Base-by-base conservation (phyloP, 2,329 filamentous ascomycete genomes). In the Fusarium compactum region DNA sequence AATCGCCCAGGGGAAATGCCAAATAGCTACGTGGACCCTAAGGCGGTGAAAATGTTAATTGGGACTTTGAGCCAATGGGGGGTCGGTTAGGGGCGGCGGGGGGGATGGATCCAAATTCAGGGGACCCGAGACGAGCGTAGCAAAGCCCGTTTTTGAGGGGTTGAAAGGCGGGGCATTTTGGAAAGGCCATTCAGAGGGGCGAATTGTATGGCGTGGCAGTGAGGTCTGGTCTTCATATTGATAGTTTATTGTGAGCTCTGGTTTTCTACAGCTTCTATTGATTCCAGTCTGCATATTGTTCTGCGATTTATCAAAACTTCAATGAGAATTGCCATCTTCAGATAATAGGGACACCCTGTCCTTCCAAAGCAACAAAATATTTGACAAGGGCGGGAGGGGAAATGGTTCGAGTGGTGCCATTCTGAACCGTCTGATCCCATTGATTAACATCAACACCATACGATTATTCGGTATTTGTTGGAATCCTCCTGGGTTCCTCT, bases 391-490 rank as follows among this genome's bases (percentile, higher is more conserved):
- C 64, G 62, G 67, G 71, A 57, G 54, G 56, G 62, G 46, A 57
- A 66, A 48, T 68, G 70, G 70, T 69, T 45, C 60, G 67, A 75
- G 70, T 75, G 71, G 73, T 76, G 71, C 70, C 70, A 74, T 59
- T 51, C 60, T 69, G 69, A 60, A 65, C 69, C 69, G 68, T 73
- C 51, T 46, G 63, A 47, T 75, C 56, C 73, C 67, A 70, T 48
- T 62, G 63, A 55, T 55, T 47, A 58, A 60, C 73, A 75, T 59
- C 59, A 63, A 56, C 56, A 72, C 71, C 73, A 62, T 75, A 75
- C 72, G 73, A 75, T 74, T 62, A 43, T 73, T 73, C 67, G 73
- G 73, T 75, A 67, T 67, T 73, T 70, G 32, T 65, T 72, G 73
- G 63, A 67, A 64, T 16, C 34, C 47, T 47, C 38, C 65, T 59